Evolutionary conservation across 208 protist genomes (phyloP), one percentile per base, ranked within the genome.

Genomic region (Porcisia hertigi): DNA sequence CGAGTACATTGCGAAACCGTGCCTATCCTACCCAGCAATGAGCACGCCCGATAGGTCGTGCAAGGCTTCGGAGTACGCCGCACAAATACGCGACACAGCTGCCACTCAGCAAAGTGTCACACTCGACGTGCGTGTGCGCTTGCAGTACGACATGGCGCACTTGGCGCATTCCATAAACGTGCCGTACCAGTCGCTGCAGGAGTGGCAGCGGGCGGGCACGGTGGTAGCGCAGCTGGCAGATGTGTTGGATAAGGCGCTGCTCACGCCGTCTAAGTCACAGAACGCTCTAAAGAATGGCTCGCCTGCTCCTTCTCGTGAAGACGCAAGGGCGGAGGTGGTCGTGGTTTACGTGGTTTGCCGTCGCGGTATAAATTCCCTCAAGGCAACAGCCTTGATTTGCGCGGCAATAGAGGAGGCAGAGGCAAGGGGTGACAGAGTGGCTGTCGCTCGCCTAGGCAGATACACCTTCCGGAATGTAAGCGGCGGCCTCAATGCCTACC

Each of bases 121-220:
- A 12, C 45, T 97, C 30, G 94, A 97, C 79, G 94, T 97, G 39
- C 92, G 94, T 6, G 74, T 63, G 57, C 60, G 65, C 36, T 77
- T 86, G 18, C 94, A 97, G 86, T 97, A 88, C 75, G 86, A 87
- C 62, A 97, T 97, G 92, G 92, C 88, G 1, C 91, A 92, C 74
- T 73, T 96, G n/a, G 82, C 88, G 3, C 57, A 74, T 16, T 72
- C 81, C 2, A 23, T 86, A 36, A 91, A 82, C n/a, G 64, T 96
- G 12, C 92, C 94, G 5, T 83, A 94, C n/a, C 30, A 65, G 6
- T 71, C 47, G 34, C 73, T 97, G 20, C 77, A 87, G 62, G 63
- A 86, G 69, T 95, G 89, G 88, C 43, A 84, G 1, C 60, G 75
- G 0, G 65, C 59, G 3, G 76, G 65, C 2, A 75, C 34, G 0